Evolutionary conservation across 2,329 filamentous ascomycete genomes (phyloP).

Genomic region (Colletotrichum destructivum): DNA sequence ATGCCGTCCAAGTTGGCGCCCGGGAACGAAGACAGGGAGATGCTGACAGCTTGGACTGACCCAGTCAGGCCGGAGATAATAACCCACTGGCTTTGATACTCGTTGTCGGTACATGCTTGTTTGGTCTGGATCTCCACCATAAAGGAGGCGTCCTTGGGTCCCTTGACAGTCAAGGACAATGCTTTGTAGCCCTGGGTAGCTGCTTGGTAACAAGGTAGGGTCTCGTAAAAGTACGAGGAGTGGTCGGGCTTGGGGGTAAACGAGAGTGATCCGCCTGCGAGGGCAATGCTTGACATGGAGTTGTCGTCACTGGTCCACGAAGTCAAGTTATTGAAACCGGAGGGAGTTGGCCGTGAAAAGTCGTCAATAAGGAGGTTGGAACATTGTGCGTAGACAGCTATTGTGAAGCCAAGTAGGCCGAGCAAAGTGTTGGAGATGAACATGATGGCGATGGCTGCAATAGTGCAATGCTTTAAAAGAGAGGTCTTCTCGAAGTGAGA

Average conservation of each 20-base stretch:
- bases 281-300: conserved; percentile 59
- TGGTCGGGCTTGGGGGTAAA: conserved; percentile 60
- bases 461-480: neutral
- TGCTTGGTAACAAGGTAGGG: conserved; percentile 63
- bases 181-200: conserved; percentile 64
- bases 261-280: conserved; percentile 59
- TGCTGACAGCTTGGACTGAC: conserved; percentile 63
- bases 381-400: conserved; percentile 46
- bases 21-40: conserved; percentile 58
- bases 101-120: conserved; percentile 59
- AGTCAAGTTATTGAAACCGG: conserved; percentile 50
- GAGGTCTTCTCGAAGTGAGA: conserved; percentile 7
- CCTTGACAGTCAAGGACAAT: conserved; percentile 48
- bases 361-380: conserved; percentile 52
- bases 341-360: conserved; percentile 50
- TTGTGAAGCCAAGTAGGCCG: conserved; percentile 30
- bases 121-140: conserved; percentile 50
- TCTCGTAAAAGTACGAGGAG: conserved; percentile 70
- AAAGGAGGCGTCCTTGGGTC: conserved; percentile 41
- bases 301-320: conserved; percentile 63
- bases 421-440: neutral
- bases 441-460: conserved; percentile 20
- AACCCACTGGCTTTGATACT: conserved; percentile 61
- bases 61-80: conserved; percentile 64
- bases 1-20: conserved; percentile 29